Percentiles rank a stretch among this genome's conserved stretches.
These are phyloP conservation scores for Oemleria cerasiformis DNA, from an alignment of 306 rosid genomes.

Conservation along the genomic window DNA sequence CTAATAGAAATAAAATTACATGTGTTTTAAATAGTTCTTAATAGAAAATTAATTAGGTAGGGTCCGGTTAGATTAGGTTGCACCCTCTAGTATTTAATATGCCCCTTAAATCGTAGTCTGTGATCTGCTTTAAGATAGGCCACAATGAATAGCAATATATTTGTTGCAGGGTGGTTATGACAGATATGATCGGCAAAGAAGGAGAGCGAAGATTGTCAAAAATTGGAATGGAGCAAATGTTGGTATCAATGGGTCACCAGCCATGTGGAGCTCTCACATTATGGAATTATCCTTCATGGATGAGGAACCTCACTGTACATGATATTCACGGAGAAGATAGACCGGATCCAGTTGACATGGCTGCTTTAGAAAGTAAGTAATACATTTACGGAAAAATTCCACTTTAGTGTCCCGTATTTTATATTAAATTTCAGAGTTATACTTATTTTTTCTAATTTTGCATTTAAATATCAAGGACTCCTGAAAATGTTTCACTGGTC, in stretches of 20 bases:
- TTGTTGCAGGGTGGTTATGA: slow-evolving; percentile 57
- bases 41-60: no score
- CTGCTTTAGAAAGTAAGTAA: slow-evolving; percentile 58
- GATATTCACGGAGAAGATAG: slow-evolving; percentile 69
- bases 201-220: slow-evolving; percentile 55
- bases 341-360: slow-evolving; percentile 43
- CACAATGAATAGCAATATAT: neutral
- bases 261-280: slow-evolving; percentile 56
- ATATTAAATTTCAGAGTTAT: neutral
- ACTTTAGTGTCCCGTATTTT: no score
- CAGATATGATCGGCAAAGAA: slow-evolving; percentile 51
- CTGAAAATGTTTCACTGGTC: neutral
- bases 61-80: no score
- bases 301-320: slow-evolving; percentile 62
- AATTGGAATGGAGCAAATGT: slow-evolving; percentile 59
- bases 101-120: no score
- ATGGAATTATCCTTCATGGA: slow-evolving; percentile 75
- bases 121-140: no score
- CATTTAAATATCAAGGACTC: neutral
- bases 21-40: no score
- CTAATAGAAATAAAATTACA: no score
- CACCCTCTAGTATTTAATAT: no score
- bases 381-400: neutral
- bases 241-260: slow-evolving; percentile 76
- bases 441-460: neutral